These are phyloP conservation scores for Astrephomene gubernaculifera DNA, from an alignment of 139 green algal species.

Conservation along the genomic window DNA sequence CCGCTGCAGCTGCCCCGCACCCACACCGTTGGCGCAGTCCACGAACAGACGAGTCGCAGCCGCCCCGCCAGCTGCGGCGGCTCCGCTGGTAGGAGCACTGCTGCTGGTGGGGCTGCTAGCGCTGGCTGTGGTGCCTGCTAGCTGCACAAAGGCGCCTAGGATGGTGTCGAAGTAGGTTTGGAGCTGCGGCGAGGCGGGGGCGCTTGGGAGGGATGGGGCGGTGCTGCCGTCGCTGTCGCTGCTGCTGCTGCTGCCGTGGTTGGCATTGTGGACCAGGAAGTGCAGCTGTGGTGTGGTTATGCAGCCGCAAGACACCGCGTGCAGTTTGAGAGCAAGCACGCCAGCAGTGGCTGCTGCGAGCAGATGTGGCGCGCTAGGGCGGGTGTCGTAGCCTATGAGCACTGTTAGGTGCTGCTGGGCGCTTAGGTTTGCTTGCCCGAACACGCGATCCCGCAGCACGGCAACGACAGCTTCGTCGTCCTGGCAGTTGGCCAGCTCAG, in stretches of 20 bases:
- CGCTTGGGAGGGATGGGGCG: neutral
- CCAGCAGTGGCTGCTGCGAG: conserved; percentile 71
- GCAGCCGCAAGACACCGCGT: conserved; percentile 65
- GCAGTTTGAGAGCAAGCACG: conserved; percentile 63
- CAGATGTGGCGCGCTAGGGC: conserved; percentile 76
- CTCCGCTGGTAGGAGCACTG: neutral
- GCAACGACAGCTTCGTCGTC: conserved; percentile 53
- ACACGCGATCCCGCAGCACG: conserved; percentile 6
- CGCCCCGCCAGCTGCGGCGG: too few relatives aligned
- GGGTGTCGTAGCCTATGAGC: conserved; percentile 83
- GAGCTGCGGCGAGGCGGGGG: conserved; percentile 23
- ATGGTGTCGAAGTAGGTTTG: conserved; percentile 74
- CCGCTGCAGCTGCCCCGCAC: conserved; percentile 73
- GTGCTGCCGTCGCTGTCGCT: too few relatives aligned
- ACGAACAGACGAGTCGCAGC: too few relatives aligned
- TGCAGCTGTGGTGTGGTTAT: conserved; percentile 98
- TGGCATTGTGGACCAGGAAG: conserved; percentile 67
- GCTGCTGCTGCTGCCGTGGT: conserved; percentile 51
- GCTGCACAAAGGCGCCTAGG: conserved; percentile 55
- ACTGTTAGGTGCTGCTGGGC: conserved; percentile 50
- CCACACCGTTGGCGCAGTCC: conserved; percentile 97
- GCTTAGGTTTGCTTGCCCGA: conserved; percentile 2
- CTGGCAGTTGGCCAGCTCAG: conserved; percentile 77
- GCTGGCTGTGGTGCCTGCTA: neutral
- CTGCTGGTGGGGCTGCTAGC: neutral